phyloP scores from a whole-genome alignment of 2,329 filamentous ascomycete genomes.

The Verticillium nubilum region DNA sequence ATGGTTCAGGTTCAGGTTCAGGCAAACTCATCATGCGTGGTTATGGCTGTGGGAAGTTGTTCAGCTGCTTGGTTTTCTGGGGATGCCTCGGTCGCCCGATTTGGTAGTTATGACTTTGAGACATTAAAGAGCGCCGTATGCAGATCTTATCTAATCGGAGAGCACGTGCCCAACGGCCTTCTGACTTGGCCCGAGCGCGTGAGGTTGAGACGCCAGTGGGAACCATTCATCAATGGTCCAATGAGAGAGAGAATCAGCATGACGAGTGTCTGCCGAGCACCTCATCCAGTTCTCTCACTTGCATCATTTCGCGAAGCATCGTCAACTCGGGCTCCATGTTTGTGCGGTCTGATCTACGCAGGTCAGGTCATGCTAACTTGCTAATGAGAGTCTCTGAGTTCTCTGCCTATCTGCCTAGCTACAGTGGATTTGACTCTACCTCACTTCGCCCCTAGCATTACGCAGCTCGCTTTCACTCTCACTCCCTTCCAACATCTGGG shows the following conservation, averaged over 20 bases:
- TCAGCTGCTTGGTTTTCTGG: neutral
- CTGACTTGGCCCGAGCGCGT: neutral
- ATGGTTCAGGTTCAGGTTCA: too few species aligned
- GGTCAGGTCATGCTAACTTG: too few species aligned
- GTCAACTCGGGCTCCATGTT: neutral
- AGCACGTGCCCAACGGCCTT: neutral
- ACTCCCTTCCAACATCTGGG: too few species aligned
- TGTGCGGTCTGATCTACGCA: slow-evolving; percentile 5
- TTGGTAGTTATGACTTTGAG: neutral
- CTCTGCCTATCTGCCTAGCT: too few species aligned
- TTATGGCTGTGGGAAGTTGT: too few species aligned
- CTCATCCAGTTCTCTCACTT: neutral
- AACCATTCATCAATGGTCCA: neutral
- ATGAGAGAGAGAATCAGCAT: neutral
- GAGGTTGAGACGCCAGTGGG: neutral
- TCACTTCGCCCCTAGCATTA: too few species aligned
- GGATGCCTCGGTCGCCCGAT: neutral
- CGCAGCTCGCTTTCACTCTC: too few species aligned
- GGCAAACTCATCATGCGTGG: too few species aligned
- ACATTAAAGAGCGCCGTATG: neutral
- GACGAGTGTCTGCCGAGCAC: neutral
- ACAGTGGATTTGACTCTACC: too few species aligned
- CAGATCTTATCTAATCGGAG: neutral
- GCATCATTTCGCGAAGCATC: neutral
- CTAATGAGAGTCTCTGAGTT: too few species aligned